Conservation (phyloP, 2,329 filamentous ascomycete species). For the Aspergillus sp. region DNA sequence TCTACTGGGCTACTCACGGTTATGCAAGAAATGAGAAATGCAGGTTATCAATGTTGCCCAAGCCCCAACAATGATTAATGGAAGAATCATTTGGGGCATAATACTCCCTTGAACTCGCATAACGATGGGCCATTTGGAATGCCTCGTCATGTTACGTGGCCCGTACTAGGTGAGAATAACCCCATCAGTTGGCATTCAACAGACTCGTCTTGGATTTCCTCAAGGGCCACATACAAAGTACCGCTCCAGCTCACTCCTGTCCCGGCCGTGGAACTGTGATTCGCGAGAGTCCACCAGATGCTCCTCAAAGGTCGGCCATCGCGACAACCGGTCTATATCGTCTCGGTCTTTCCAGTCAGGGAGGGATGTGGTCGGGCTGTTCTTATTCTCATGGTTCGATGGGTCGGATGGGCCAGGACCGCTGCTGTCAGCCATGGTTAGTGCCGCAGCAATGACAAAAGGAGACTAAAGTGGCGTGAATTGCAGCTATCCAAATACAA, state of each 20-base stretch:
- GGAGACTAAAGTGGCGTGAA: too few species aligned
- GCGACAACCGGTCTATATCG: background rate
- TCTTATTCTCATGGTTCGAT: background rate
- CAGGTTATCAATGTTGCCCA: slow-evolving; percentile 67
- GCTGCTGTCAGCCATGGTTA: background rate
- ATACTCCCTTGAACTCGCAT: slow-evolving; percentile 74
- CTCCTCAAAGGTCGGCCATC: slow-evolving; percentile 29
- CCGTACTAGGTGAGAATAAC: slow-evolving; percentile 20
- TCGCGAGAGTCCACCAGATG: slow-evolving; percentile 31
- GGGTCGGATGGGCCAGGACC: background rate
- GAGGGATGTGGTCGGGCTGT: background rate
- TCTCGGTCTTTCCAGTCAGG: background rate
- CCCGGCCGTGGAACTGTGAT: slow-evolving; percentile 26
- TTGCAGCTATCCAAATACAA: background rate
- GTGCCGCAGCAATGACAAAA: background rate
- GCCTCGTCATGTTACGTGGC: slow-evolving; percentile 67
- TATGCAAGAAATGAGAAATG: slow-evolving; percentile 48
- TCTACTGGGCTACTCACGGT: slow-evolving; percentile 26
- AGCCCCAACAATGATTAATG: slow-evolving; percentile 57
- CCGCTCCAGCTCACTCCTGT: slow-evolving; percentile 53
- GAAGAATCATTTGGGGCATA: slow-evolving; percentile 70
- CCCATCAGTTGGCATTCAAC: background rate
- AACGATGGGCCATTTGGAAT: slow-evolving; percentile 77
- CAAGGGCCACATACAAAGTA: slow-evolving; percentile 52
- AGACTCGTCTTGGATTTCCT: background rate